Evolutionary conservation across 164 flowering plant species (phyloP).

Genomic region (Annona squamosa): DNA sequence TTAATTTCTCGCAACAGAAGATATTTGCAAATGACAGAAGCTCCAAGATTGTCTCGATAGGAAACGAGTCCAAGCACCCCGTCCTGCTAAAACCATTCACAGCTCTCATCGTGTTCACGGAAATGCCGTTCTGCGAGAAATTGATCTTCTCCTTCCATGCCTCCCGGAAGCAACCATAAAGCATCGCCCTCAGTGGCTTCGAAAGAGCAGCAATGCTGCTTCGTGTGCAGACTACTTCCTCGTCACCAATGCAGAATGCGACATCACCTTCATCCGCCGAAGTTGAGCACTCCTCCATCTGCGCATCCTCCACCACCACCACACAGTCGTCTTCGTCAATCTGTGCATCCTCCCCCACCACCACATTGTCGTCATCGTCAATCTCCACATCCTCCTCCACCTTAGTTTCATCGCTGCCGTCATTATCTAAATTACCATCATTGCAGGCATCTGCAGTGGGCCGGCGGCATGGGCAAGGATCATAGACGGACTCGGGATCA

Average conservation of each 20-base stretch:
- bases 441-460: neutral
- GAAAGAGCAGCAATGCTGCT: constrained; percentile 54
- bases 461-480: constrained; percentile 34
- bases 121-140: constrained; percentile 50
- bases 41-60: constrained; percentile 53
- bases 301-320: neutral
- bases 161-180: constrained; percentile 63
- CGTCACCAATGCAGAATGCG: constrained; percentile 43
- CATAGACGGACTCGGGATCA: constrained; percentile 30
- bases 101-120: constrained; percentile 58
- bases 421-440: neutral
- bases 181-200: constrained; percentile 48
- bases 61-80: constrained; percentile 31
- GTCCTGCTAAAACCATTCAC: constrained; percentile 55
- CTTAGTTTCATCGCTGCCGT: neutral
- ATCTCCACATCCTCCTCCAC: neutral
- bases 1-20: constrained; percentile 78
- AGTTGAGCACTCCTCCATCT: constrained; percentile 20
- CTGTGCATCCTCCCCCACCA: neutral
- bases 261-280: constrained; percentile 35
- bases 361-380: neutral
- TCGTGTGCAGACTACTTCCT: constrained; percentile 52
- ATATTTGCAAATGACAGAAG: constrained; percentile 57
- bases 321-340: constrained; percentile 3
- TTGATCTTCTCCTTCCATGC: constrained; percentile 44